phyloP scores from a whole-genome alignment of 1,284 basidiomycete species.

The Heliocybe sulcata region DNA sequence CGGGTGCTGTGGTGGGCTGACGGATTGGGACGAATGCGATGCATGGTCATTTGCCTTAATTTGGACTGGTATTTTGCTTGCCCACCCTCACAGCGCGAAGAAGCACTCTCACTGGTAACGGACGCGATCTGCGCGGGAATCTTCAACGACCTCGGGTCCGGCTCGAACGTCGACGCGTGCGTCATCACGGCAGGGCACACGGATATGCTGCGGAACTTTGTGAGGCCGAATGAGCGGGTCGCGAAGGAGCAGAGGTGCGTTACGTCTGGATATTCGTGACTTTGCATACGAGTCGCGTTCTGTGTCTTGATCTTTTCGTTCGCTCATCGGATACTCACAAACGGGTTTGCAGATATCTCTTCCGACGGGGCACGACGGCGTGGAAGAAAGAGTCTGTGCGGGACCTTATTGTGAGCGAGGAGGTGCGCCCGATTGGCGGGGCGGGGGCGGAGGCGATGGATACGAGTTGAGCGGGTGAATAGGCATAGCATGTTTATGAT shows the following conservation, averaged over 20 bases:
- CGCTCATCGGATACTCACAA: too few relatives aligned
- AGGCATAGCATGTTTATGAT: not conserved
- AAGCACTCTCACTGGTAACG: slow-evolving; percentile 81
- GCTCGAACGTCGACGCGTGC: slow-evolving; percentile 96
- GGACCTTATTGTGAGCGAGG: slow-evolving; percentile 66
- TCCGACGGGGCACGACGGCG: slow-evolving; percentile 83
- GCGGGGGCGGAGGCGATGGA: slow-evolving; percentile 64
- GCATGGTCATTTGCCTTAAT: too few relatives aligned
- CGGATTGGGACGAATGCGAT: too few relatives aligned
- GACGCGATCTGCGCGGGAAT: slow-evolving; percentile 93
- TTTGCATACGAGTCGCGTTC: too few relatives aligned
- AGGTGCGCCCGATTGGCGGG: slow-evolving; percentile 40
- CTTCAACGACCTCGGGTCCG: slow-evolving; percentile 98
- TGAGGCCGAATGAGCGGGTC: slow-evolving; percentile 86
- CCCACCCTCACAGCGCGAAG: slow-evolving; percentile 78
- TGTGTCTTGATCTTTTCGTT: too few relatives aligned
- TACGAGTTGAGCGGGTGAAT: slow-evolving; percentile 38
- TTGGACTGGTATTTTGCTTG: too few relatives aligned
- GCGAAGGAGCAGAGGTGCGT: slow-evolving; percentile 66
- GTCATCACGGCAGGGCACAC: slow-evolving; percentile 83
- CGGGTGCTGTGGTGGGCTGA: too few relatives aligned
- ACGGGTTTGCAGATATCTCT: slow-evolving; percentile 46
- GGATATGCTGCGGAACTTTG: slow-evolving; percentile 86
- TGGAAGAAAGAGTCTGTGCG: slow-evolving; percentile 79
- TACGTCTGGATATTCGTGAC: too few relatives aligned